Percentiles rank a stretch among this genome's conserved stretches.
Conservation (phyloP, 768 basidiomycete genomes). For the Tremella fuciformis region DNA sequence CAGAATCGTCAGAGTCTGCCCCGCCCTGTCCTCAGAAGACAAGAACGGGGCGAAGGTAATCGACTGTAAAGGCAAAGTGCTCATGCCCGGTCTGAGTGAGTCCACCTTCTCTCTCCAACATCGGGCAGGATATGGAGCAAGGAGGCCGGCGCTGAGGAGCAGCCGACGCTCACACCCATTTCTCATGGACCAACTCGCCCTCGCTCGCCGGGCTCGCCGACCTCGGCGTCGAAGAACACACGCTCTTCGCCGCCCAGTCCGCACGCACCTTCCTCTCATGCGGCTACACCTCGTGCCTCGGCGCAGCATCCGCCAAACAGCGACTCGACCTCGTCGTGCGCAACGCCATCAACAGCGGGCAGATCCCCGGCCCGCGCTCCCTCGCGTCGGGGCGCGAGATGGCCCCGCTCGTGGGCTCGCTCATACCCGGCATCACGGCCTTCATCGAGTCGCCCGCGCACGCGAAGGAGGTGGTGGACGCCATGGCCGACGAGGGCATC, state of each 20-base stretch:
- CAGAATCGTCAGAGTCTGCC: constrained; percentile 7
- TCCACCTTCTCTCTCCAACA: not conserved
- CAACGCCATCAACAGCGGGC: constrained; percentile 4
- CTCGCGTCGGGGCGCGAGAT: constrained; percentile 8
- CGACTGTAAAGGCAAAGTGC: not conserved
- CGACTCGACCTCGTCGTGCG: constrained; percentile 5
- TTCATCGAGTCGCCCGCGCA: constrained; percentile 10
- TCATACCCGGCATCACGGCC: constrained; percentile 8
- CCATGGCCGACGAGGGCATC: constrained; percentile 1
- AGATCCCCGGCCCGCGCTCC: constrained; percentile 10
- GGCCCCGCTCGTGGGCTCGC: constrained; percentile 3
- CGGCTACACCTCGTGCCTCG: constrained; percentile 9
- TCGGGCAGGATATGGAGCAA: not conserved
- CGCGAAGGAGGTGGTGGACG: not conserved
- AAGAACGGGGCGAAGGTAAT: constrained; percentile 2
- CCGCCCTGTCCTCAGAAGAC: not conserved
- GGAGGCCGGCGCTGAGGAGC: not conserved
- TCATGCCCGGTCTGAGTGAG: constrained; percentile 11
- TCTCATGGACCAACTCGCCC: constrained; percentile 9
- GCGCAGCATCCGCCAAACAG: constrained; percentile 10
- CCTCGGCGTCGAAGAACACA: constrained; percentile 7
- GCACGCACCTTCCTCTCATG: constrained; percentile 6
- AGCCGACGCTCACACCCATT: constrained; percentile 14
- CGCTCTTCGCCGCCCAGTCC: constrained; percentile 4
- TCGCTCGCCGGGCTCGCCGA: constrained; percentile 13